Base-by-base conservation (phyloP, 257 asterid genomes). In the Fraxinus cuspidata region DNA sequence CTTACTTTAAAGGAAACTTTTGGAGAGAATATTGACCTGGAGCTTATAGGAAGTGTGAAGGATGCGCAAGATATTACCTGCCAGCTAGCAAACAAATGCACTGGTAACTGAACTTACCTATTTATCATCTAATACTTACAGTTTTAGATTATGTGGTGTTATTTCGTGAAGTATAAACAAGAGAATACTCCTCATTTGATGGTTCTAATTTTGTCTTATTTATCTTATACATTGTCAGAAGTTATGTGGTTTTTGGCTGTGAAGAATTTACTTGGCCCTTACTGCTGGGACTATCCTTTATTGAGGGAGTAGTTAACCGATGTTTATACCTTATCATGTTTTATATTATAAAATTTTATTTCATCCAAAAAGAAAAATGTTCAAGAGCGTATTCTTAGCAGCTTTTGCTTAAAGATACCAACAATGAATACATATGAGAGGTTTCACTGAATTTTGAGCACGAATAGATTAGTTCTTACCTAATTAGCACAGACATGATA, bases 1-100 rank as follows among this genome's bases (percentile, higher is more conserved):
- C 86, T 91, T 80, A 94, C 99, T 53, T 98, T 91, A 81, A 95
- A 91, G 81, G 99, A 95, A 84, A 98, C 97, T 51, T 93, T 95
- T 79, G 96, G 90, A 67, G 99, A 95, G 84, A 87, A 84, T 71
- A 90, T 95, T 67, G 99, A 93, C 75, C 88, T 95, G 84, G 99
- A 95, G 81, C 83, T 93, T 74, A 71, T 88, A 27, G 99, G 99
- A 84, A 93, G 93, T 78, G 73, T 95, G 78, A 93, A 92, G 90
- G 99, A 93, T 32, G 99, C 99, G 58, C 97, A 90, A 73, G 87
- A 89, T 4, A 88, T 85, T 82, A 91, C 96, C 74, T 91, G 92
- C 40, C 98, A 95, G 89, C 86, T 84, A 81, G 98, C 98, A 75
- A 88, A 85, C 80, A 92, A 91, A 87, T 94, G 89, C 85, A 75